A percentile compares a stretch with the other conserved stretches of the same genome.
Conservation (phyloP, 169 alveolate species). For the Besnoitia besnoiti region DNA sequence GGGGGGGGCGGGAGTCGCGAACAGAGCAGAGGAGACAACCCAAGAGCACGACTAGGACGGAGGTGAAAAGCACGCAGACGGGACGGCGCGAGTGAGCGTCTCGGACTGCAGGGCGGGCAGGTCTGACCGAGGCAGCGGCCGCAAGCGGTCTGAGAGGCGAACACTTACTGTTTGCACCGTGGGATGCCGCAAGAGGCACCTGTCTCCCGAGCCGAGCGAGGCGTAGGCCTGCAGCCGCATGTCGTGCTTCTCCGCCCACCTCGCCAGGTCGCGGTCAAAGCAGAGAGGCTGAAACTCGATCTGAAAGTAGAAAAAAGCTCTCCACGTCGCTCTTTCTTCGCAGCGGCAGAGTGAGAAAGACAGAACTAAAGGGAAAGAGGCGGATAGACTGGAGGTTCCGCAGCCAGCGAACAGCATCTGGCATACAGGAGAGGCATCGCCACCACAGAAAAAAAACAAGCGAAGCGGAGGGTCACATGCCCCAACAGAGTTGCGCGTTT, state of each 20-base stretch:
- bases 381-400: no score
- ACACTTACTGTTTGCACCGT: constrained; percentile 46
- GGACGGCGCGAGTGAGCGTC: no score
- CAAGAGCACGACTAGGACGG: background rate
- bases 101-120: no score
- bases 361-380: no score
- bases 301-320: constrained; percentile 24
- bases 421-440: no score
- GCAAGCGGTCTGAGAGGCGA: background rate
- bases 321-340: no score
- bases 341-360: no score
- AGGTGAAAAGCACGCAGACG: background rate
- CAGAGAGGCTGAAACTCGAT: constrained; percentile 67
- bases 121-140: no score
- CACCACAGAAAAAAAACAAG: no score
- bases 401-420: no score
- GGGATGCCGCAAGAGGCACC: constrained; percentile 37
- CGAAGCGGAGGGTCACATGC: no score
- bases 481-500: no score
- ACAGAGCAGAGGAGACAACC: background rate
- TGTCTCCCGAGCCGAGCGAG: constrained; percentile 67
- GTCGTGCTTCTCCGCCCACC: constrained; percentile 42
- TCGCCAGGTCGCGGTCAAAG: constrained; percentile 32
- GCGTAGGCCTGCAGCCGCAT: constrained; percentile 65
- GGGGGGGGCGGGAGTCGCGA: background rate